A percentile compares a stretch with the other conserved stretches of the same genome.
Conservation (phyloP, 176 grass and related monocot genomes). For the Musa acuminata region DNA sequence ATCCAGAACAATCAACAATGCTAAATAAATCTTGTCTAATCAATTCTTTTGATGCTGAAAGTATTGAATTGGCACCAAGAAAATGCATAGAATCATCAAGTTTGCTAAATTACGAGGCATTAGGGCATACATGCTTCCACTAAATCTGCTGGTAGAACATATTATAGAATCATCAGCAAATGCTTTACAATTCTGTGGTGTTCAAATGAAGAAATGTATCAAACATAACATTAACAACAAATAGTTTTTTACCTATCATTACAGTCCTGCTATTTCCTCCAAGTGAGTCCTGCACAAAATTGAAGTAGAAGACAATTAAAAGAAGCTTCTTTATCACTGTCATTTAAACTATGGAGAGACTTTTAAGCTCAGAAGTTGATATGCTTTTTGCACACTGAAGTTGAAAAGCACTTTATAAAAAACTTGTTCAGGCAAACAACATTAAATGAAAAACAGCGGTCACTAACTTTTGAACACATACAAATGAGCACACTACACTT, state of each 20-base stretch:
- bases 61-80: background rate
- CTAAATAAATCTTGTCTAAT: background rate
- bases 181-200: background rate
- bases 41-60: background rate
- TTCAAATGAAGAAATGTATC: too few species aligned
- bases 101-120: background rate
- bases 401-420: background rate
- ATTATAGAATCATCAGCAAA: background rate
- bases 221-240: background rate
- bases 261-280: constrained; percentile 99
- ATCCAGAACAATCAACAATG: background rate
- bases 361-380: background rate
- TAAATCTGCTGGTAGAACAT: background rate
- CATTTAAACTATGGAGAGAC: background rate
- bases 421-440: background rate
- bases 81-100: background rate
- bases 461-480: background rate
- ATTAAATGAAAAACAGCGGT: background rate
- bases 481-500: background rate
- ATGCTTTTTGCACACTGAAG: background rate
- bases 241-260: constrained; percentile 85
- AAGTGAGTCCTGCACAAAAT: constrained; percentile 64
- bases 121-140: background rate
- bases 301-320: constrained; percentile 24
- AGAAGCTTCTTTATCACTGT: background rate